Base-by-base conservation (phyloP, 768 basidiomycete species). In the Gautieria morchelliformis region DNA sequence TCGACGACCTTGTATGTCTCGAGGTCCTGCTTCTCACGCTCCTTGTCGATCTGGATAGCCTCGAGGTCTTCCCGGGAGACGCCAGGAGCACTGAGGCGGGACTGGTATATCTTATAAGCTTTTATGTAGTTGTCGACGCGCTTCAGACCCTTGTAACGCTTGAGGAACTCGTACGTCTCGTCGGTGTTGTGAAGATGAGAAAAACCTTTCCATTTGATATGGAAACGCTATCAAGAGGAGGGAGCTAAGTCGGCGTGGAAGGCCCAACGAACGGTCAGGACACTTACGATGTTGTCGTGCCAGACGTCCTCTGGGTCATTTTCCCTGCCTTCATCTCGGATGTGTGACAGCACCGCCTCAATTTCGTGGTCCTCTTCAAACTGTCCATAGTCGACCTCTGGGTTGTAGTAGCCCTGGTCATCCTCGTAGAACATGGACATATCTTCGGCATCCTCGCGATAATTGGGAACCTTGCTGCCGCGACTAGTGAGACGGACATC, bases 61-160 rank as follows among this genome's bases (percentile, higher is more conserved):
- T 99, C 96, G 54, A 83, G 74, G 61, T 99, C 96, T 75, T 99
- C 96, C 8, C 82, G 79, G 2, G 85, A 82, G 27, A 92, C 74
- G 17, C 81, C 80, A 1, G 86, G 82, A 1, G 81, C 75, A 41
- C 76, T 72, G 30, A 88, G 75, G 48, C 81, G 80, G 24, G 79
- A 74, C 61, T 87, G 82, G 74, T 89, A 92, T 0, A 68, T 64
- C 66, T 87, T 89, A 73, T 87, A 89, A 35, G 82, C 80, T 68
- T 94, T 95, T 80, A 99, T 96, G 71, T 98, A 99, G 72, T 99
- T 98, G 73, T 98, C 96, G 61, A 99, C 91, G 52, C 93, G 89
- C 71, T 98, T 98, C 63, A 96, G 78, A 27, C 96, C 96, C 68
- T 85, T 89, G 80, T 88, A 98, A 24, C 88, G 83, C 70, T 95